Percentiles rank a stretch among this genome's conserved stretches.
phyloP scores from a whole-genome alignment of 495 filamentous ascomycete genomes.

The Rhypophila decipiens region DNA sequence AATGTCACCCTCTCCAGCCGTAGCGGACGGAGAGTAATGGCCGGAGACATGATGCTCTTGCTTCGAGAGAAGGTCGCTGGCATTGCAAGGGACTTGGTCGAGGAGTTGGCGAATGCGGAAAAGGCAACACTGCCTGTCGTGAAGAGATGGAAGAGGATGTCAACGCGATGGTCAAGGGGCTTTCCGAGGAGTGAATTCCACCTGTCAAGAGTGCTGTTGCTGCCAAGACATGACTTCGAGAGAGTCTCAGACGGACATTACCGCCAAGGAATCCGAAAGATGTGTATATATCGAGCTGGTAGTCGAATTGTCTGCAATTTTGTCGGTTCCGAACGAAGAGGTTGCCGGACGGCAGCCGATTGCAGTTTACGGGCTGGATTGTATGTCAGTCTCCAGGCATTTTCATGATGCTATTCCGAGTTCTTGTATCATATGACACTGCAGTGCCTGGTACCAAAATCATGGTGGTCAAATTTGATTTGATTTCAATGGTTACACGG shows the following conservation, averaged over 20 bases:
- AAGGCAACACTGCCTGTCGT: too few relatives aligned
- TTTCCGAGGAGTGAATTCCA: too few relatives aligned
- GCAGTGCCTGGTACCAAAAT: too few relatives aligned
- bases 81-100: too few relatives aligned
- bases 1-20: conserved; percentile 36
- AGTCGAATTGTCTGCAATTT: not conserved
- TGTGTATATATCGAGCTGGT: not conserved
- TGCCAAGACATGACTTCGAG: not conserved
- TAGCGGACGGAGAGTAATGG: not conserved
- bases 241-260: not conserved
- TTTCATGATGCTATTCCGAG: too few relatives aligned
- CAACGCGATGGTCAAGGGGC: not conserved
- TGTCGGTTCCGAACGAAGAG: not conserved
- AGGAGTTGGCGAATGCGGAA: too few relatives aligned
- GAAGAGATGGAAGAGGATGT: not conserved
- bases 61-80: too few relatives aligned
- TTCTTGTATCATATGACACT: too few relatives aligned
- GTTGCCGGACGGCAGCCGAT: not conserved
- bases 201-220: too few relatives aligned
- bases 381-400: too few relatives aligned
- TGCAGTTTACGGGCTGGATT: not conserved
- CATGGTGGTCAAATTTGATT: too few relatives aligned
- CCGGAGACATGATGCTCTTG: not conserved
- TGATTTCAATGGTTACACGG: too few relatives aligned
- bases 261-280: not conserved